Evolutionary conservation across 1,284 basidiomycete species (phyloP).

Genomic region (Porphyrellus sp.): DNA sequence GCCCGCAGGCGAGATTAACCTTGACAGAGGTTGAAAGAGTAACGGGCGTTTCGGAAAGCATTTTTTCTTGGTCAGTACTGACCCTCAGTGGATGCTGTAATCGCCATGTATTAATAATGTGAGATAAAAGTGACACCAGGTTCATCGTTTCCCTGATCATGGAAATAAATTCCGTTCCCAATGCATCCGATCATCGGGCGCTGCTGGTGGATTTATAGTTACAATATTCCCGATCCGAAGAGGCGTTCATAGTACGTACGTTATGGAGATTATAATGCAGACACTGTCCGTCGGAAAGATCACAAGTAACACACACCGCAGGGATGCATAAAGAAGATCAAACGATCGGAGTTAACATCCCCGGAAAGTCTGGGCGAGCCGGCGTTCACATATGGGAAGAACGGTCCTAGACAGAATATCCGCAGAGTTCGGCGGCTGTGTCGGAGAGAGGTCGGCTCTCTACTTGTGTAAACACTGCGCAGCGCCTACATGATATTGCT

Average conservation of each 20-base stretch:
- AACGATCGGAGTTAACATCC: conserved; percentile 5
- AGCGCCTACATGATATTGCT: neutral
- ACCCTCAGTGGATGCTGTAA: conserved; percentile 24
- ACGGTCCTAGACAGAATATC: conserved; percentile 3
- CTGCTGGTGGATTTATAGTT: conserved; percentile 10
- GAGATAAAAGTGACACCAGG: conserved; percentile 20
- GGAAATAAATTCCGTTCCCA: conserved; percentile 16
- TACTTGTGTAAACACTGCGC: conserved; percentile 3
- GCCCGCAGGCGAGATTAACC: conserved; percentile 28
- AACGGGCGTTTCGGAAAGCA: conserved; percentile 14
- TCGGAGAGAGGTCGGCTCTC: conserved; percentile 4
- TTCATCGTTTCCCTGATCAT: conserved; percentile 11
- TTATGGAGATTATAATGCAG: conserved; percentile 19
- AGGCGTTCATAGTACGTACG: conserved; percentile 19
- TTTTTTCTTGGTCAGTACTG: conserved; percentile 5
- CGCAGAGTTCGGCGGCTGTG: conserved; percentile 6
- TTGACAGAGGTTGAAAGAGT: conserved; percentile 13
- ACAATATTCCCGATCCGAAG: conserved; percentile 12
- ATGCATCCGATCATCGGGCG: conserved; percentile 23
- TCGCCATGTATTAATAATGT: conserved; percentile 14
- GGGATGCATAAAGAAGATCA: conserved; percentile 19
- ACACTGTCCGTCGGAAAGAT: conserved; percentile 4
- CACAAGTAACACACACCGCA: conserved; percentile 9
- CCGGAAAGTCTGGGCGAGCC: neutral
- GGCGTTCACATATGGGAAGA: conserved; percentile 1